These are phyloP conservation scores for Aleurites moluccanus DNA, from an alignment of 441 rosid species.

Conservation along the genomic window DNA sequence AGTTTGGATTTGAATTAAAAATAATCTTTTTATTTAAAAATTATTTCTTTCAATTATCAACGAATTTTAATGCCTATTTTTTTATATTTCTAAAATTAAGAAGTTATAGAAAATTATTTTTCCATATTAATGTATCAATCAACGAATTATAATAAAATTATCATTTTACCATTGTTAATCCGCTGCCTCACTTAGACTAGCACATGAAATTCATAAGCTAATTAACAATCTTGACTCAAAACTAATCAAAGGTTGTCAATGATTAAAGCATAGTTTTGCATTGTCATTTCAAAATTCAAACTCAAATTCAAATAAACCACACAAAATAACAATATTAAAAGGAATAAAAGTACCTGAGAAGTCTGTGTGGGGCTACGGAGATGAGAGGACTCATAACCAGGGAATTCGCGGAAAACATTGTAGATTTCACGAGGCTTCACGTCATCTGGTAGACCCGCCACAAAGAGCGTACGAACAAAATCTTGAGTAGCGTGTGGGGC, in stretches of 20 bases:
- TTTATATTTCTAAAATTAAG: no score
- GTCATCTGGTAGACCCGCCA: slow-evolving; percentile 87
- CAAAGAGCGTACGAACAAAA: slow-evolving; percentile 77
- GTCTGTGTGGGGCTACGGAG: slow-evolving; percentile 54
- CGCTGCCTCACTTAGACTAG: no score
- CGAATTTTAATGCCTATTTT: no score
- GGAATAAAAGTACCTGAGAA: slow-evolving; percentile 42
- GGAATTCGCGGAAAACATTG: slow-evolving; percentile 81
- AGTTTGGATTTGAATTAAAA: no score
- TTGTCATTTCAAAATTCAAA: neutral
- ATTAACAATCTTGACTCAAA: neutral
- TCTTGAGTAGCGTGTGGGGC: slow-evolving; percentile 34
- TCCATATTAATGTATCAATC: no score
- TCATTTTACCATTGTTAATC: no score
- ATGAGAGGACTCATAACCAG: slow-evolving; percentile 84
- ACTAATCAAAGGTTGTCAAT: neutral
- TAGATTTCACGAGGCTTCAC: slow-evolving; percentile 90
- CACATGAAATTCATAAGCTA: neutral
- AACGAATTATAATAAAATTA: no score
- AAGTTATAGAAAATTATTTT: no score
- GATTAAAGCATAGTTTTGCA: neutral
- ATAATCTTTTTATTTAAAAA: no score
- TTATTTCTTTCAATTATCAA: no score
- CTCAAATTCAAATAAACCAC: neutral
- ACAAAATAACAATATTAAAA: neutral